These are phyloP conservation scores for Nidularia pulvinata DNA, from an alignment of 768 basidiomycete genomes.

Conservation along the genomic window DNA sequence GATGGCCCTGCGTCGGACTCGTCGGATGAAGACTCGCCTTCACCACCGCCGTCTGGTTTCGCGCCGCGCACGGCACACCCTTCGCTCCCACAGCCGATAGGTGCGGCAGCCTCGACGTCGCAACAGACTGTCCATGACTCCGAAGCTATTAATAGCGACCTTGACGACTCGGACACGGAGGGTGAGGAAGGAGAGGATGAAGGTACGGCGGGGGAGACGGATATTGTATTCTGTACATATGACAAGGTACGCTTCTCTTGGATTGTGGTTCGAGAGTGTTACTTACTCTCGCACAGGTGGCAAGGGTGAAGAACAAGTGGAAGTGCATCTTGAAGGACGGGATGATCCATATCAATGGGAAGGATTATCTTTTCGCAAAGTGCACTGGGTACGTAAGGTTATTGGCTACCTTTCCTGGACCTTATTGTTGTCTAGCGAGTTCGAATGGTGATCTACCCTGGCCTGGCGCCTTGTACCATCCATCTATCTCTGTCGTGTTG, in stretches of 20 bases:
- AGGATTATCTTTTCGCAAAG: conserved; percentile 96
- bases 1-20: conserved; percentile 76
- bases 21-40: conserved; percentile 61
- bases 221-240: conserved; percentile 98
- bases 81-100: conserved; percentile 67
- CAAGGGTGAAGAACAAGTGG: conserved; percentile 99
- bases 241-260: conserved; percentile 72
- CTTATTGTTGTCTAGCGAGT: conserved; percentile 24
- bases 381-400: conserved; percentile 80
- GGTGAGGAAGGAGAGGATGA: conserved; percentile 84
- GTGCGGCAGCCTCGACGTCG: conserved; percentile 24
- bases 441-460: conserved; percentile 30
- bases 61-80: conserved; percentile 76
- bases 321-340: conserved; percentile 98
- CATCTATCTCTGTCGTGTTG: background rate
- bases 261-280: background rate
- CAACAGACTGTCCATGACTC: conserved; percentile 42
- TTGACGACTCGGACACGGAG: conserved; percentile 94
- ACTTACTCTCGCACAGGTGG: conserved; percentile 58
- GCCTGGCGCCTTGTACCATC: background rate
- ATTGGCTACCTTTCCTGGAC: background rate
- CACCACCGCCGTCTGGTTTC: conserved; percentile 68
- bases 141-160: conserved; percentile 94
- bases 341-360: conserved; percentile 96
- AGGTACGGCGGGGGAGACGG: conserved; percentile 70